Percentiles rank a stretch among this genome's conserved stretches.
Conservation (phyloP, 176 grass and related monocot species). For the Rhynchospora tenuis region DNA sequence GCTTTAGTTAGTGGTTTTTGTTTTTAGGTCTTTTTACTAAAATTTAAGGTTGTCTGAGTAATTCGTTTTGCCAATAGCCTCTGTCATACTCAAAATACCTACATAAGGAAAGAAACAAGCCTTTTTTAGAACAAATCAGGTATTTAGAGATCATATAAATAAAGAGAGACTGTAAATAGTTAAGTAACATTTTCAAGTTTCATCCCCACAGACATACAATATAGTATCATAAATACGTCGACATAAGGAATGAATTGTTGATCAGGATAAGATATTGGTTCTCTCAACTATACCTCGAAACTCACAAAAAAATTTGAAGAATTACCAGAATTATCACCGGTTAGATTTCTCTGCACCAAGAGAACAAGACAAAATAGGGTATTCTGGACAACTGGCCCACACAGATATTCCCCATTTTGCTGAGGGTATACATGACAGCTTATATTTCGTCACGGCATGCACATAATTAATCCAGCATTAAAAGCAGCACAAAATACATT, state of each 20-base stretch:
- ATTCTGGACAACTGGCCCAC: not conserved
- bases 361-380: not conserved
- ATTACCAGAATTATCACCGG: not conserved
- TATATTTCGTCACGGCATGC: not conserved
- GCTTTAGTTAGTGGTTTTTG: not conserved
- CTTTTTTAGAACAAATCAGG: not conserved
- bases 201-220: not conserved
- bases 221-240: not conserved
- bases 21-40: not conserved
- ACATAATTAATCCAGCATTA: conserved; percentile 3
- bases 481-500: not conserved
- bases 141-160: not conserved
- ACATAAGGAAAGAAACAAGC: not conserved
- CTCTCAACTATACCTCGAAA: not conserved
- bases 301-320: not conserved
- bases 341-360: not conserved
- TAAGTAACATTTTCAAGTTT: not conserved
- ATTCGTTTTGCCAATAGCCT: not conserved
- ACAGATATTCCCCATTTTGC: not conserved
- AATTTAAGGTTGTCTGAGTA: not conserved
- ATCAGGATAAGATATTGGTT: not conserved
- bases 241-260: not conserved
- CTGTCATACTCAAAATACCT: not conserved
- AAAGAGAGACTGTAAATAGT: too few species aligned
- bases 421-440: not conserved